Percentiles rank a stretch among this genome's conserved stretches.
Evolutionary conservation across 1,284 basidiomycete species (phyloP).

Genomic region (Ustilago bromivora): DNA sequence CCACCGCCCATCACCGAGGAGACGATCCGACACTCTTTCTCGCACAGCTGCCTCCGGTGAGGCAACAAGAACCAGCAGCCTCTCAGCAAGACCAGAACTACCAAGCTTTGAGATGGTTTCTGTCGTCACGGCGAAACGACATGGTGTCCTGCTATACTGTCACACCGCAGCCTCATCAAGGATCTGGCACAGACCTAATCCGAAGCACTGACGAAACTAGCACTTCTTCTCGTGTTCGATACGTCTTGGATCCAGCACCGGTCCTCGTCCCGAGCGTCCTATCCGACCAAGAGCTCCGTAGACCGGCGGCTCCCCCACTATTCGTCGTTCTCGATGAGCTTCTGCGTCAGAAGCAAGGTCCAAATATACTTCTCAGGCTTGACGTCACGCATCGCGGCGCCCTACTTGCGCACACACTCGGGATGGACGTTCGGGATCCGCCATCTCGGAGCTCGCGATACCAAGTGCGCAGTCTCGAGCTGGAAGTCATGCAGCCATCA

Average conservation of each 20-base stretch:
- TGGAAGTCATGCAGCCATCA: slow-evolving; percentile 13
- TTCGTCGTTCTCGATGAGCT: slow-evolving; percentile 9
- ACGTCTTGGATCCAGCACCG: slow-evolving; percentile 18
- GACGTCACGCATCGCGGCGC: slow-evolving; percentile 14
- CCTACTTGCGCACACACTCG: slow-evolving; percentile 9
- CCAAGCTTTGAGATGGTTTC: not conserved
- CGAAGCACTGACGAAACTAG: not conserved
- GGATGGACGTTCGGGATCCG: not conserved
- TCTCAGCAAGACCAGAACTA: not conserved
- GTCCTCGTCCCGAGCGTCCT: slow-evolving; percentile 6
- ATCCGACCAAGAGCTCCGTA: not conserved
- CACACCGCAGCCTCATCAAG: not conserved
- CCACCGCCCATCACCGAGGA: slow-evolving; percentile 41
- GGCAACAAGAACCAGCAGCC: not conserved
- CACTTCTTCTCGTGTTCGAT: not conserved
- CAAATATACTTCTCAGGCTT: slow-evolving; percentile 11
- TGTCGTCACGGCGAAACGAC: slow-evolving; percentile 25
- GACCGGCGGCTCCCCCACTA: slow-evolving; percentile 7
- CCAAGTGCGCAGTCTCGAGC: not conserved
- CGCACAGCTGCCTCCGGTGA: not conserved
- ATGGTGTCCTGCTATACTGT: slow-evolving; percentile 24
- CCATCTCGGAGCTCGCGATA: not conserved
- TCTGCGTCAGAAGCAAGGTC: not conserved
- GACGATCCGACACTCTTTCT: slow-evolving; percentile 37
- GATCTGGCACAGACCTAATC: not conserved